Evolutionary conservation across 108 stramenopile species (phyloP).

Genomic region (Conticribra guillardii): DNA sequence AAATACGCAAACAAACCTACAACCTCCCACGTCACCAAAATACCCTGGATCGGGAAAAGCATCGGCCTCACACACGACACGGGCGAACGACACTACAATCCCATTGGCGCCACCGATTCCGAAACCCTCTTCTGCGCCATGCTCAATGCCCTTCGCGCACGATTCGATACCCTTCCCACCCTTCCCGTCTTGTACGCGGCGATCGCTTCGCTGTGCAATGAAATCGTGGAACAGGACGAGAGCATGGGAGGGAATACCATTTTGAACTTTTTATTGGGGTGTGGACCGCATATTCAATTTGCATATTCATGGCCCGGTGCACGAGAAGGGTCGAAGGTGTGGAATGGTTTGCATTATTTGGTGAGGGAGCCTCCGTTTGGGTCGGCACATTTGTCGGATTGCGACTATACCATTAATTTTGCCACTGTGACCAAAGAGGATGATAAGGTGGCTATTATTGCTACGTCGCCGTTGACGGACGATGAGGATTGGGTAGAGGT

Average conservation of each 20-base stretch:
- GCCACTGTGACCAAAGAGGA: slow-evolving; percentile 55
- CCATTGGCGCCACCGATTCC: slow-evolving; percentile 84
- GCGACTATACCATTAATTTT: slow-evolving; percentile 70
- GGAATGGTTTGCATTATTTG: slow-evolving; percentile 88
- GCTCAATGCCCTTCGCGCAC: slow-evolving; percentile 71
- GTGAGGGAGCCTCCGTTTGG: slow-evolving; percentile 65
- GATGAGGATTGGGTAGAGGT: slow-evolving; percentile 79
- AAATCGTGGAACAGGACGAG: slow-evolving; percentile 57
- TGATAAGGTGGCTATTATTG: slow-evolving; percentile 80
- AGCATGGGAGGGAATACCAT: slow-evolving; percentile 57
- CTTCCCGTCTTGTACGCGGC: slow-evolving; percentile 71
- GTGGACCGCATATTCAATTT: slow-evolving; percentile 66
- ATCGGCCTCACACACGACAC: slow-evolving; percentile 21
- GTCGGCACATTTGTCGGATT: slow-evolving; percentile 47
- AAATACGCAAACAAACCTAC: neutral
- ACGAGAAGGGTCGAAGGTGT: slow-evolving; percentile 71
- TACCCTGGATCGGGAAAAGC: slow-evolving; percentile 42
- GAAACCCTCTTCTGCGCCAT: slow-evolving; percentile 84
- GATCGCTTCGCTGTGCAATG: slow-evolving; percentile 55
- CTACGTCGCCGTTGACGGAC: slow-evolving; percentile 80
- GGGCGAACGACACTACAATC: slow-evolving; percentile 53
- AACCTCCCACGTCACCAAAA: slow-evolving; percentile 9
- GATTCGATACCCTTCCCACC: slow-evolving; percentile 70
- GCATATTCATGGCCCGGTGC: slow-evolving; percentile 81
- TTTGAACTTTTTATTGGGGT: slow-evolving; percentile 81